Evolutionary conservation across 2,329 filamentous ascomycete species (phyloP).

Genomic region (Colletotrichum navitas): DNA sequence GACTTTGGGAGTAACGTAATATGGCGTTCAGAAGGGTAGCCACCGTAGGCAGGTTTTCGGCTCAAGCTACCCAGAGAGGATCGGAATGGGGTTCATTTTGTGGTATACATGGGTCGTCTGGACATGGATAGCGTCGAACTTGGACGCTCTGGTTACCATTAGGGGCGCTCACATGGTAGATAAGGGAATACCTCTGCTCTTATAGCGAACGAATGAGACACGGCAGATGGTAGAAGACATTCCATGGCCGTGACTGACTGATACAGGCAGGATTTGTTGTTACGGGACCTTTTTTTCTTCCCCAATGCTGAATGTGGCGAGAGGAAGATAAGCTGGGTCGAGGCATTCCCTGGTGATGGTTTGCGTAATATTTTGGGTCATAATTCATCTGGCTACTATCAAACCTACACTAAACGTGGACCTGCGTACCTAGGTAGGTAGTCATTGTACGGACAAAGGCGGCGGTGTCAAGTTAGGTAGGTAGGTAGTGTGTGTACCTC

Average conservation of each 20-base stretch:
- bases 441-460: neutral
- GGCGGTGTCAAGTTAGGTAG: neutral
- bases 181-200: constrained; percentile 20
- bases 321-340: neutral
- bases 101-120: constrained; percentile 10
- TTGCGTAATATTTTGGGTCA: neutral
- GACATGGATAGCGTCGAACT: constrained; percentile 22
- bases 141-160: constrained; percentile 16
- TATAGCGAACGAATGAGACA: constrained; percentile 11
- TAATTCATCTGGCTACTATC: neutral
- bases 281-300: neutral
- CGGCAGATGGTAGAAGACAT: neutral
- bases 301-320: neutral
- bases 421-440: neutral
- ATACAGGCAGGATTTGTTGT: neutral
- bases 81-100: constrained; percentile 16
- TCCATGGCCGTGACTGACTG: neutral
- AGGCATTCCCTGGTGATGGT: neutral
- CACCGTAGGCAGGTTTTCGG: neutral
- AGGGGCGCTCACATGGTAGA: neutral
- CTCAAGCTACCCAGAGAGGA: neutral
- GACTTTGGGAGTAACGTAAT: constrained; percentile 14
- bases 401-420: neutral
- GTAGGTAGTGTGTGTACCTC: neutral
- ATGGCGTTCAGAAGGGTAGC: constrained; percentile 21